Percentiles rank a stretch among this genome's conserved stretches.
These are phyloP conservation scores for Penicillium longicatenatum DNA, from an alignment of 495 filamentous ascomycete species.

Conservation along the genomic window DNA sequence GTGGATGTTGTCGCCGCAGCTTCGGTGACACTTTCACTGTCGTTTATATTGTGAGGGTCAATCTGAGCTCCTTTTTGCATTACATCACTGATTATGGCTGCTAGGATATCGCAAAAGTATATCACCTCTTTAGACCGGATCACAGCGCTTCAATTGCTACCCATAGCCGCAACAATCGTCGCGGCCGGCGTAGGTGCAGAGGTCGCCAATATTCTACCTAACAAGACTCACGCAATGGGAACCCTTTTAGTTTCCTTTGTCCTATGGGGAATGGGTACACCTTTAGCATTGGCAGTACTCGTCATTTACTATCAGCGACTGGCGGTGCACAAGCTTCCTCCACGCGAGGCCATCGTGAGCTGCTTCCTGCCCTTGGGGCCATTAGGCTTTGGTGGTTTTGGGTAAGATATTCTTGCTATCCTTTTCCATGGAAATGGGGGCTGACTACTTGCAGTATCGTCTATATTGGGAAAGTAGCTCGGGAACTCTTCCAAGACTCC, in stretches of 20 bases:
- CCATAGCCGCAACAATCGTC: conserved; percentile 49
- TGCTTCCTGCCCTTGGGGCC: conserved; percentile 52
- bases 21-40: conserved; percentile 40
- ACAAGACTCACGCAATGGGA: conserved; percentile 30
- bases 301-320: conserved; percentile 53
- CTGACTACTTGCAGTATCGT: conserved; percentile 32
- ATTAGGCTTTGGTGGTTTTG: conserved; percentile 48
- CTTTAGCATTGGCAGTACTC: conserved; percentile 43
- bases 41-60: conserved; percentile 42
- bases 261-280: conserved; percentile 48
- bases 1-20: conserved; percentile 43
- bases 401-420: conserved; percentile 19
- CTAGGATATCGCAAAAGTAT: conserved; percentile 40
- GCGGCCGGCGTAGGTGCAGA: conserved; percentile 45
- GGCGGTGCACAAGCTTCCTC: conserved; percentile 46
- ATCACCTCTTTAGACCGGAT: conserved; percentile 41
- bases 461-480: conserved; percentile 46
- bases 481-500: conserved; percentile 28
- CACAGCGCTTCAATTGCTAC: conserved; percentile 49
- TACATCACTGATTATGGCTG: too few species aligned
- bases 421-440: neutral
- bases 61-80: neutral
- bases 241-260: conserved; percentile 47
- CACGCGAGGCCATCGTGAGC: conserved; percentile 47
- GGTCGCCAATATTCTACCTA: conserved; percentile 35